phyloP scores from a whole-genome alignment of 208 protist species.

The Crithidia sp. region DNA sequence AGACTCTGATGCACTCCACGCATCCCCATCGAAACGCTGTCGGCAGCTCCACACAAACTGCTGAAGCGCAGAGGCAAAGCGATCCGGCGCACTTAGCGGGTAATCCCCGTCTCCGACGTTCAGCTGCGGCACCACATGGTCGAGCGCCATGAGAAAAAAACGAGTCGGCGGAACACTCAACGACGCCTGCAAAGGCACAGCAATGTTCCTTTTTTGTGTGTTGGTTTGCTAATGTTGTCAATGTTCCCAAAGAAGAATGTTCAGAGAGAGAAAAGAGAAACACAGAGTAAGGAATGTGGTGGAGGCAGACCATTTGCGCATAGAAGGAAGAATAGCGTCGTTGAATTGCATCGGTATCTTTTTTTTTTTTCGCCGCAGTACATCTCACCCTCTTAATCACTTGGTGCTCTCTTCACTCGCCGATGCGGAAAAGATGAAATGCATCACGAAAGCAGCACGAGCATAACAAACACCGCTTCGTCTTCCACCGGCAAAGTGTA shows the following conservation, averaged over 20 bases:
- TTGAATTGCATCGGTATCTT: too few species aligned
- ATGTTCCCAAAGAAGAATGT: not conserved
- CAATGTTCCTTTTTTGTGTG: too few species aligned
- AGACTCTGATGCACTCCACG: not conserved
- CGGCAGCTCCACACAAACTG: constrained; percentile 28
- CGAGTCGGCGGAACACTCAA: not conserved
- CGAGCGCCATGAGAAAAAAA: constrained; percentile 1
- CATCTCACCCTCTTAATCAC: too few species aligned
- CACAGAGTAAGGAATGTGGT: not conserved
- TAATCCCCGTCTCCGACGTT: not conserved
- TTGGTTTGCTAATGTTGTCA: too few species aligned
- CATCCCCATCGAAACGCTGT: not conserved
- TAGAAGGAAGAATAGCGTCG: too few species aligned
- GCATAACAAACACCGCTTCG: too few species aligned
- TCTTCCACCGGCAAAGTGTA: too few species aligned
- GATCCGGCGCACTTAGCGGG: constrained; percentile 7
- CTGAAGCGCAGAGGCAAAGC: constrained; percentile 20
- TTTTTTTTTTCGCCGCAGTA: too few species aligned
- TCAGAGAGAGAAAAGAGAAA: not conserved
- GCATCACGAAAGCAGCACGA: too few species aligned
- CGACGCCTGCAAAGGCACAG: not conserved
- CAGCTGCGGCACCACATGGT: not conserved
- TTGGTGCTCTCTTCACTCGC: too few species aligned
- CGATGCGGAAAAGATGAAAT: too few species aligned
- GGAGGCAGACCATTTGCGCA: too few species aligned